Evolutionary conservation across 345 rosid genomes (phyloP), one percentile per base, ranked within the genome.

Genomic region (Reutealis trisperma): DNA sequence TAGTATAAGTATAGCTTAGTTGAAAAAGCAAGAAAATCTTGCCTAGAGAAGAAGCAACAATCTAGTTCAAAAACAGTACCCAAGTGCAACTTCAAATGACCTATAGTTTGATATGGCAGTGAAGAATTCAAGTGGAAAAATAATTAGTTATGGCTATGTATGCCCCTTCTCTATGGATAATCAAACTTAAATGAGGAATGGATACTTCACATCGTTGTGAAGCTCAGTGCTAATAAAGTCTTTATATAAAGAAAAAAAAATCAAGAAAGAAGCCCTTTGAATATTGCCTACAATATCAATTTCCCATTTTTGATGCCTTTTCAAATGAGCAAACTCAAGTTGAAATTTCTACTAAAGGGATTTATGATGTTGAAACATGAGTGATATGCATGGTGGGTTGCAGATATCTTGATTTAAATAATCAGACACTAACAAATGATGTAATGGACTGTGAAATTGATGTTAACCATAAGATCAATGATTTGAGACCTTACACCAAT

Each of bases 281-380:
- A 67, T 57, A 81, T 81, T 58, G 81, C 82, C 73, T 84, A 71
- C 75, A 32, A 9, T 32, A 75, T 84, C n/a, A 61, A 19, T 14
- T 32, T 73, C 2, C 32, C 34, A 68, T 30, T 3, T 71, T 63
- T 45, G 27, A 63, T 22, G 49, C 10, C 1, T 68, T 80, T 30
- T 47, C 77, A 1, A 0, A 4, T 12, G 0, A 61, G 64, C 24
- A 22, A 4, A 70, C 1, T 8, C 27, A 2, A 16, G 63, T 73
- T n/a, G 18, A 63, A 19, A 73, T 84, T 57, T 49, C 22, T 21
- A 76, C 82, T 15, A 80, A 84, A 72, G 83, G 83, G 16, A 72
- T 51, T 49, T 80, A 80, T 37, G 54, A 80, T 64, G 59, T 69
- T 64, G 73, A 72, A 76, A 80, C 80, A 49, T 80, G 83, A 76